phyloP scores from a whole-genome alignment of 2,329 filamentous ascomycete species.

The Clarireedia hainanense region DNA sequence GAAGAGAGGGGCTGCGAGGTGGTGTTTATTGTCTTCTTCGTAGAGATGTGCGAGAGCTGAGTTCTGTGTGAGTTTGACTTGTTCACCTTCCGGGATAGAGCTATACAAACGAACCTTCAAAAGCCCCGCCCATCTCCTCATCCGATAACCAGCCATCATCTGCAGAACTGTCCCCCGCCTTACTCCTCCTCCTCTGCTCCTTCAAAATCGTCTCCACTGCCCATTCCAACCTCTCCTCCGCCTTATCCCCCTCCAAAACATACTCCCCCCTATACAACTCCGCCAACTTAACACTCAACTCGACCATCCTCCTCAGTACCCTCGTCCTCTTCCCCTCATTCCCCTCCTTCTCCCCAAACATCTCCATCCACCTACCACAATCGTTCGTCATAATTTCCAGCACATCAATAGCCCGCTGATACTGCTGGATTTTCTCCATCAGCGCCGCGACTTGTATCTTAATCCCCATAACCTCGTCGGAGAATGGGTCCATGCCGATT shows the following conservation, averaged over 20 bases:
- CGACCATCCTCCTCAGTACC: slow-evolving; percentile 65
- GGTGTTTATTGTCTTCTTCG: slow-evolving; percentile 63
- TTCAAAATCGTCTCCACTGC: slow-evolving; percentile 72
- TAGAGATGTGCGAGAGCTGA: slow-evolving; percentile 69
- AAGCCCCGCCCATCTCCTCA: slow-evolving; percentile 63
- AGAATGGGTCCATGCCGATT: slow-evolving; percentile 76
- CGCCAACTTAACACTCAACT: slow-evolving; percentile 74
- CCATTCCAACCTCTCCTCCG: slow-evolving; percentile 69
- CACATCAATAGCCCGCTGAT: slow-evolving; percentile 64
- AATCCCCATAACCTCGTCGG: slow-evolving; percentile 83
- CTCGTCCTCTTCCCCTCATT: slow-evolving; percentile 46
- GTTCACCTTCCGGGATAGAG: background rate
- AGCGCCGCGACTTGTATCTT: slow-evolving; percentile 74
- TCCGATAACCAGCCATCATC: slow-evolving; percentile 65
- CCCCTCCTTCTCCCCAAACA: slow-evolving; percentile 44
- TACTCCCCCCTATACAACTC: slow-evolving; percentile 73
- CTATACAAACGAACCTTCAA: slow-evolving; percentile 48
- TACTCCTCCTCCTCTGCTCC: slow-evolving; percentile 52
- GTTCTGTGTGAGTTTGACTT: slow-evolving; percentile 23
- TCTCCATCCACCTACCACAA: slow-evolving; percentile 52
- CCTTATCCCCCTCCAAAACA: slow-evolving; percentile 63
- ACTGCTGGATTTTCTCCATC: slow-evolving; percentile 69
- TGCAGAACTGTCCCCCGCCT: slow-evolving; percentile 59
- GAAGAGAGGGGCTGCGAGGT: slow-evolving; percentile 78
- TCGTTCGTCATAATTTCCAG: slow-evolving; percentile 70